Percentiles rank a stretch among this genome's conserved stretches.
Conservation (phyloP, 164 flowering plant genomes). For the Hamamelis virginiana region DNA sequence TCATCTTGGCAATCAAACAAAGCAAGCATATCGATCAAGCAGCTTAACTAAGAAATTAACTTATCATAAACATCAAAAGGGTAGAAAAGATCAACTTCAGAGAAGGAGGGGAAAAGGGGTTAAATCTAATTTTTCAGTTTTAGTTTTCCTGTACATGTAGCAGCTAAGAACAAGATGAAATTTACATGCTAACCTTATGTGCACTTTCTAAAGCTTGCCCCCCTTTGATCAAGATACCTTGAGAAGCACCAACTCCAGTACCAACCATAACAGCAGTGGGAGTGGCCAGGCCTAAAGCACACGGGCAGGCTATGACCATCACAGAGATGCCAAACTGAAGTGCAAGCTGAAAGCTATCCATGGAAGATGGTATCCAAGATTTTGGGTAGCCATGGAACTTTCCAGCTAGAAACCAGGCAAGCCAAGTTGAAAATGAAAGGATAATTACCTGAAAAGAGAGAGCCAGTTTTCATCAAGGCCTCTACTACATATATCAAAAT, state of each 20-base stretch:
- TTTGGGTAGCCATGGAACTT: slow-evolving; percentile 61
- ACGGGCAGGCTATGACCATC: slow-evolving; percentile 97
- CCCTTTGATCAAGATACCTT: slow-evolving; percentile 88
- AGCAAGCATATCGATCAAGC: too few relatives aligned
- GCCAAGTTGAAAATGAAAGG: slow-evolving; percentile 70
- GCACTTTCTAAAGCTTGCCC: slow-evolving; percentile 94
- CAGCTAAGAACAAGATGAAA: neutral
- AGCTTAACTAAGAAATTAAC: too few relatives aligned
- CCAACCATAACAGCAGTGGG: slow-evolving; percentile 99
- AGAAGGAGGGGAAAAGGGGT: too few relatives aligned
- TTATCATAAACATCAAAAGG: too few relatives aligned
- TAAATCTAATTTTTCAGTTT: neutral
- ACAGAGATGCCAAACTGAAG: slow-evolving; percentile 94
- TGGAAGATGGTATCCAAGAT: slow-evolving; percentile 81
- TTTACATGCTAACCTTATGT: slow-evolving; percentile 58
- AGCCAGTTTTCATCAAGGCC: neutral
- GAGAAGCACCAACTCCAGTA: slow-evolving; percentile 94
- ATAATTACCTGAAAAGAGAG: slow-evolving; percentile 57
- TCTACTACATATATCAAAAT: neutral
- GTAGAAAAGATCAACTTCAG: too few relatives aligned
- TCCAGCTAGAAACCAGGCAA: slow-evolving; percentile 84
- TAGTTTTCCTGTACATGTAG: neutral
- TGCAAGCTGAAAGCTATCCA: slow-evolving; percentile 93
- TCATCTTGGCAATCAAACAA: too few relatives aligned
- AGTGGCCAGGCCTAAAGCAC: slow-evolving; percentile 96